Evolutionary conservation across 352 stramenopile species (phyloP).

Genomic region (Pseudoperonospora humuli): DNA sequence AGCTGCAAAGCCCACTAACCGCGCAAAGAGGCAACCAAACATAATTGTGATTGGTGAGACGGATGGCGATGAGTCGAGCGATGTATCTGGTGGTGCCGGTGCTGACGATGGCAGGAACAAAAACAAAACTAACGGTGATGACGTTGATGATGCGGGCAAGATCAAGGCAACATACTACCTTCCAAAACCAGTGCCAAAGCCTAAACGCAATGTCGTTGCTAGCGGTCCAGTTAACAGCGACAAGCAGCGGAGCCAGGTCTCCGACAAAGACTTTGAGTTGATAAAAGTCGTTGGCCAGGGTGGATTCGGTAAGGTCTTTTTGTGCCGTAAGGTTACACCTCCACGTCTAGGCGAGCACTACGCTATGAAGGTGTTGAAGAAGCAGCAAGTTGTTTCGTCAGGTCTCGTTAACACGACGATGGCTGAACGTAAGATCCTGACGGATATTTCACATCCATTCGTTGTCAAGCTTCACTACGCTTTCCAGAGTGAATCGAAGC

Average conservation of each 20-base stretch:
- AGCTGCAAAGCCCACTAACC: constrained; percentile 18
- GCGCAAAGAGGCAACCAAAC: constrained; percentile 64
- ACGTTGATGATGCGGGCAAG: constrained; percentile 32
- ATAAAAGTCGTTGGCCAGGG: constrained; percentile 97
- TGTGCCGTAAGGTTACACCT: constrained; percentile 90
- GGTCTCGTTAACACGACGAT: constrained; percentile 91
- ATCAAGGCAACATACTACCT: constrained; percentile 76
- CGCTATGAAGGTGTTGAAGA: constrained; percentile 97
- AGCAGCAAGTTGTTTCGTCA: constrained; percentile 87
- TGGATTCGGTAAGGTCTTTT: constrained; percentile 96
- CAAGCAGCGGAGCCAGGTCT: constrained; percentile 39
- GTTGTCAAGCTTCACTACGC: constrained; percentile 92
- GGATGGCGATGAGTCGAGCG: constrained; percentile 62
- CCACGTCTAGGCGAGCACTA: constrained; percentile 92
- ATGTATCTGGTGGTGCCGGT: constrained; percentile 56
- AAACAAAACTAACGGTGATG: constrained; percentile 16
- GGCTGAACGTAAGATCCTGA: constrained; percentile 89
- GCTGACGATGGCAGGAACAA: constrained; percentile 39
- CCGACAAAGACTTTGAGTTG: constrained; percentile 92
- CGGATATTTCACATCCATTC: constrained; percentile 89
- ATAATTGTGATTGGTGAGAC: constrained; percentile 85
- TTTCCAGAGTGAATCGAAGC: constrained; percentile 90
- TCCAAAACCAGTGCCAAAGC: constrained; percentile 58
- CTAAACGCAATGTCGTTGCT: constrained; percentile 16
- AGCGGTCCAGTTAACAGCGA: constrained; percentile 16